Evolutionary conservation across 176 grass and related monocot species (phyloP).

Genomic region (Hsuehochloa calcarea): DNA sequence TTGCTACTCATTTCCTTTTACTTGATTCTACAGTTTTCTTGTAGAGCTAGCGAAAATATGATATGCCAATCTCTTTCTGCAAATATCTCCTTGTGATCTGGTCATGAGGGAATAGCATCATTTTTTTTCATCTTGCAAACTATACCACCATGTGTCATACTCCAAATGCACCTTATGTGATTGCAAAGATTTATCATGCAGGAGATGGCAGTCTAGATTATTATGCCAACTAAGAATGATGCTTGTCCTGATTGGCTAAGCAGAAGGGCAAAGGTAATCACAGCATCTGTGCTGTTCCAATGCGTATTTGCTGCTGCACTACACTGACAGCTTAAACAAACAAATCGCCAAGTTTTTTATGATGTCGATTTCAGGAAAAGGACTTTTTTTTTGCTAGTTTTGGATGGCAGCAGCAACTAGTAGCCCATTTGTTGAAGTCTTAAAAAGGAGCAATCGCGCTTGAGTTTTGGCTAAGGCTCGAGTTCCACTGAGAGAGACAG

Average conservation of each 20-base stretch:
- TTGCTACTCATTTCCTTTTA: neutral
- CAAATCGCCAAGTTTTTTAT: neutral
- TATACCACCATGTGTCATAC: neutral
- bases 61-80: conserved; percentile 8
- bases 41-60: neutral
- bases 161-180: neutral
- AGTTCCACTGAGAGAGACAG: neutral
- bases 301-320: neutral
- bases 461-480: conserved; percentile 22
- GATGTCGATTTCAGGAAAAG: conserved; percentile 25
- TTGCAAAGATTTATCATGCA: neutral
- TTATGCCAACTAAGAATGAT: neutral
- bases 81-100: neutral
- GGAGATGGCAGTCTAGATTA: neutral
- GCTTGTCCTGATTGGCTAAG: conserved; percentile 1
- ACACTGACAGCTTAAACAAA: neutral
- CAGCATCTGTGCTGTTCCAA: neutral
- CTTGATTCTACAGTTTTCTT: neutral
- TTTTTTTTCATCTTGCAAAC: neutral
- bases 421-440: conserved; percentile 18
- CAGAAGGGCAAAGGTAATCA: neutral
- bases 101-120: neutral
- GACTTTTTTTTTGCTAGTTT: neutral
- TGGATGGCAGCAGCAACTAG: neutral
- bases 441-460: conserved; percentile 7